Base-by-base conservation (phyloP, 2,329 filamentous ascomycete species). In the Metarhizium album region DNA sequence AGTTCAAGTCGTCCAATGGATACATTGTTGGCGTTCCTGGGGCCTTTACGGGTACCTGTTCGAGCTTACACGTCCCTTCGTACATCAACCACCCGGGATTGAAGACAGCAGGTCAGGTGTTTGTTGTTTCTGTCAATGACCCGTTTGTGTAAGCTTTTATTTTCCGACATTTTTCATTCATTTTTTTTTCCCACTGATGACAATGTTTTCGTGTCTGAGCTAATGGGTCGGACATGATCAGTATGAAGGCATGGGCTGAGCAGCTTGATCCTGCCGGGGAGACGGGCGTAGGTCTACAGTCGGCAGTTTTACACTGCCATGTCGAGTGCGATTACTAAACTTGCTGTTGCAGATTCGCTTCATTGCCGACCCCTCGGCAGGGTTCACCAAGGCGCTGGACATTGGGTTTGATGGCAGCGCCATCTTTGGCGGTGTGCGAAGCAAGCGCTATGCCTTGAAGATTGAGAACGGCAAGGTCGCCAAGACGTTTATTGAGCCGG, bases 41-140 rank as follows among this genome's bases (percentile, higher is more conserved):
- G 47, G 87, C 87, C 50, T 91, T 89, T 70, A 78, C 75, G 1
- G 70, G 71, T 24, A 74, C 72, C 27, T 80, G 76, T 71, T 81
- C 78, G 45, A 70, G 72, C 62, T 72, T 67, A 55, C 91, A 97
- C 65, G 76, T 97, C 45, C 91, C 91, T 1, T 86, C 87, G 50
- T 97, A 90, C 71, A 85, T 96, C 68, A 83, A 82, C 63, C 86
- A 88, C 64, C 77, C 84, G 50, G 82, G 84, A 66, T 76, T 94
- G 59, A 87, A 87, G 71, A 75, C 84, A 54, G 88, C 87, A 29
- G 90, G 90, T 46, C 76, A 86, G 62, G 87, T 95, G 45, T 95
- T 94, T 62, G 88, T 97, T 40, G 82, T 97, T 51, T 83, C 87
- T 16, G 90, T 96, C 64, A 97, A 97, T 66, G 91, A 97, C 66